Evolutionary conservation across 371 early-diverging fungal genomes (phyloP).

Genomic region (Syncephalis fuscata): DNA sequence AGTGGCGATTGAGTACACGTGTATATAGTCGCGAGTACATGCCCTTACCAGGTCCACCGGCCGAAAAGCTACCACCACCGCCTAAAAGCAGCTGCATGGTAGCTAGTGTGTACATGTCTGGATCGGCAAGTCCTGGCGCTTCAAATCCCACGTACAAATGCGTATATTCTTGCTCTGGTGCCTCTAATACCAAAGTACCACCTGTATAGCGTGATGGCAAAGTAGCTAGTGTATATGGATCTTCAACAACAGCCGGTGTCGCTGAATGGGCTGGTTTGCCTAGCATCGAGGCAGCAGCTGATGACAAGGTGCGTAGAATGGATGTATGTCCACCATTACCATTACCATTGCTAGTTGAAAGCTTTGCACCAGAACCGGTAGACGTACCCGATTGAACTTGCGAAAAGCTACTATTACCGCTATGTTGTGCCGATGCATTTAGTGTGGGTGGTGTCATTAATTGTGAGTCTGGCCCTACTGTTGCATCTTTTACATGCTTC

Average conservation of each 20-base stretch:
- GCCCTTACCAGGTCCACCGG: conserved; percentile 97
- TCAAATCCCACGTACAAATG: conserved; percentile 85
- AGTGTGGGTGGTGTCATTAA: no score
- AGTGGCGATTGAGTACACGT: conserved; percentile 81
- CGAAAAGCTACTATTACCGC: no score
- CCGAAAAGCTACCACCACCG: conserved; percentile 93
- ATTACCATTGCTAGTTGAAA: conserved; percentile 10
- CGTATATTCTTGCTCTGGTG: conserved; percentile 44
- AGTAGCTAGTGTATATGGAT: conserved; percentile 13
- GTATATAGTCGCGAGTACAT: conserved; percentile 96
- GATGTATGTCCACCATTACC: conserved; percentile 6
- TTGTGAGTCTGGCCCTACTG: no score
- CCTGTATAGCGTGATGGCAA: conserved; percentile 63
- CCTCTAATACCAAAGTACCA: conserved; percentile 46
- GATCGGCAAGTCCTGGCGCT: conserved; percentile 56
- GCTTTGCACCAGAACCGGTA: conserved; percentile 1
- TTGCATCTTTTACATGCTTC: not conserved
- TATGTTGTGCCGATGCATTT: not conserved
- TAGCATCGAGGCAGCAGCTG: conserved; percentile 4
- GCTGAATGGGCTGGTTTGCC: conserved; percentile 2
- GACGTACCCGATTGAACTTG: no score
- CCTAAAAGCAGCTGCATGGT: conserved; percentile 82
- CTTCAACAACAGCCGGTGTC: no score
- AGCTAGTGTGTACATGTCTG: conserved; percentile 83
- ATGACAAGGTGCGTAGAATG: conserved; percentile 3